Base-by-base conservation (phyloP, 2,329 filamentous ascomycete genomes). In the Trichoderma hamatum region DNA sequence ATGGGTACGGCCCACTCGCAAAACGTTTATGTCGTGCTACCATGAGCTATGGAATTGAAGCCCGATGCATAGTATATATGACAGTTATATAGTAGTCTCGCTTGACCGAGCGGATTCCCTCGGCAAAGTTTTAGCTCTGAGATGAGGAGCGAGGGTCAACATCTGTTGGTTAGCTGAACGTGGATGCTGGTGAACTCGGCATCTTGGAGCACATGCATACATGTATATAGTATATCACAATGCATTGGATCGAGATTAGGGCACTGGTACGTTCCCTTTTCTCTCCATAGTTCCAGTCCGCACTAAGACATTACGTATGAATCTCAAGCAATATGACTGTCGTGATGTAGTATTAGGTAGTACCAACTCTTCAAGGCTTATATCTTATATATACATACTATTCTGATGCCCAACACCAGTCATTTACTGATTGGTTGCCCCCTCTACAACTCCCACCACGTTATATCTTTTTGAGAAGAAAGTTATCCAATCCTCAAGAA, bases 391-490 rank as follows among this genome's bases (percentile, higher is more conserved):
- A 24, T 24, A 51, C 19, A 14, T 51, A 21, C 11, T 51, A 10
- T 28, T 28, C 6, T 32, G 16, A 28, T 24, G 1, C 19, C 32
- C 26, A 26, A 3, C 16, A 14, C 16, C 3, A 7, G 7, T 5
- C 24, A 21, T 82, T 67, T 84, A 85, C 75, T 82, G 80, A 75
- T 90, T 90, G 32, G 85, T 88, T 32, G 88, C 87, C 43, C 86
- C 87, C 70, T 85, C 82, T 19, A 92, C 88, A 68, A 84, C 79
- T 16, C 93, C 93, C 58, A 96, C 89, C 63, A 98, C 87, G 75
- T 97, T 98, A 83, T 99, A 99, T 69, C 96, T 87, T 84, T 98
- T 99, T 73, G 91, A 93, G 81, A 99, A 99, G 82, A 97, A 99
- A 2, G 92, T 97, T 72, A 91, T 89, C 96, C 96, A 99, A 79